These are phyloP conservation scores for Suhomyces emberorum DNA, from an alignment of 805 yeast species.

Conservation along the genomic window DNA sequence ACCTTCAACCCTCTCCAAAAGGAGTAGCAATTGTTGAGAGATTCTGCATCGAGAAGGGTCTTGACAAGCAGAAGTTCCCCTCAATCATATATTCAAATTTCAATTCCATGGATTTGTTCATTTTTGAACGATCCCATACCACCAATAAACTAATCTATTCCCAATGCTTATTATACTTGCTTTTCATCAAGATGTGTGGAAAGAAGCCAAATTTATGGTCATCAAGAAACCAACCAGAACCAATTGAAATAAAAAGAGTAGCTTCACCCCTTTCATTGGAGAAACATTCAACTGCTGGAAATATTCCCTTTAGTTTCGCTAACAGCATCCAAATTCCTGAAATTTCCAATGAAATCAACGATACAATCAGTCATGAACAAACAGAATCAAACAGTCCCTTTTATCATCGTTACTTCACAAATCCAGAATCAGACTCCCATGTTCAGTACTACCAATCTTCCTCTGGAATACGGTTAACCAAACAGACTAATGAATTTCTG, in stretches of 20 bases:
- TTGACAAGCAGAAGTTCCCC: conserved; percentile 38
- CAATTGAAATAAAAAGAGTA: too few species aligned
- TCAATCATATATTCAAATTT: conserved; percentile 50
- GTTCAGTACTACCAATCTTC: conserved; percentile 71
- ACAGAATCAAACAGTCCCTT: conserved; percentile 44
- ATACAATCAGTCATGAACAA: not conserved
- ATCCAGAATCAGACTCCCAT: conserved; percentile 84
- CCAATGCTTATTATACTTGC: conserved; percentile 58
- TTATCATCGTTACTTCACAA: conserved; percentile 73
- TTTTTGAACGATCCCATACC: conserved; percentile 59
- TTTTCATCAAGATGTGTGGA: conserved; percentile 66
- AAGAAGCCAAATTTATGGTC: conserved; percentile 67
- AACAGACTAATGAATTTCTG: conserved; percentile 33
- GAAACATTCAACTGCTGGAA: too few species aligned
- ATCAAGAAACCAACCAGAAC: conserved; percentile 51
- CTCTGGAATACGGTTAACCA: conserved; percentile 61
- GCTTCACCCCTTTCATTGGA: too few species aligned
- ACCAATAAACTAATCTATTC: conserved; percentile 62
- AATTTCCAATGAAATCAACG: not conserved
- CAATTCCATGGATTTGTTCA: conserved; percentile 70
- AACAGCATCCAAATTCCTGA: too few species aligned
- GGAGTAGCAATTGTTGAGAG: conserved; percentile 70
- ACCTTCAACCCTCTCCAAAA: conserved; percentile 86
- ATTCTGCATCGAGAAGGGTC: conserved; percentile 57
- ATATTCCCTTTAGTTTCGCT: too few species aligned